These are phyloP conservation scores for Cetraspora pellucida DNA, from an alignment of 192 early-diverging fungal genomes.

Conservation along the genomic window DNA sequence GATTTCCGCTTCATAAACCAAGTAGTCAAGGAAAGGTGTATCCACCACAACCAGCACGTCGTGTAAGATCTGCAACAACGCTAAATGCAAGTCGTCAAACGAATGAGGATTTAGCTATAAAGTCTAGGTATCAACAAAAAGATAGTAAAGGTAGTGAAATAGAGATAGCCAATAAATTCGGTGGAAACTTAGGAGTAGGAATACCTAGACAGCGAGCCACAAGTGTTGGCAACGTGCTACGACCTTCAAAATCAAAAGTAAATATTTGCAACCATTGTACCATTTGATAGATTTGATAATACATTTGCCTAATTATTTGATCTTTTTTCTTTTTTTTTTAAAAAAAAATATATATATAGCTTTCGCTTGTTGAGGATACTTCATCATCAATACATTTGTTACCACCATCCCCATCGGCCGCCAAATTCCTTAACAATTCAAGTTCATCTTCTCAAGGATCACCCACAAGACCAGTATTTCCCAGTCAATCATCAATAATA, in stretches of 20 bases:
- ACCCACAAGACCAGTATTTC: background rate
- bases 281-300: background rate
- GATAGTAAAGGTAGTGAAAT: background rate
- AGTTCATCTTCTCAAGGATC: background rate
- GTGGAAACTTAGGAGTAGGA: slow-evolving; percentile 3
- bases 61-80: slow-evolving; percentile 51
- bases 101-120: slow-evolving; percentile 49
- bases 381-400: background rate
- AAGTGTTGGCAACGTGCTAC: slow-evolving; percentile 1
- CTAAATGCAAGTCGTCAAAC: slow-evolving; percentile 34
- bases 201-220: background rate
- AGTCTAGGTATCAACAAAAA: slow-evolving; percentile 40
- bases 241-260: slow-evolving; percentile 19
- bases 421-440: background rate
- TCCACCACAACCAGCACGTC: background rate
- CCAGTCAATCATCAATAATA: slow-evolving; percentile 15
- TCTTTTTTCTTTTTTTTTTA: background rate
- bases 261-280: background rate
- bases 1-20: slow-evolving; percentile 7
- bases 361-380: background rate
- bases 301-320: background rate
- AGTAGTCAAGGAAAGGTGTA: slow-evolving; percentile 16
- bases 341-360: too few relatives aligned
- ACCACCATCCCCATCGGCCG: slow-evolving; percentile 2
- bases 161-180: too few relatives aligned